A percentile compares a stretch with the other conserved stretches of the same genome.
phyloP scores from a whole-genome alignment of 1,284 basidiomycete species.

The Leccinum subrobustum region DNA sequence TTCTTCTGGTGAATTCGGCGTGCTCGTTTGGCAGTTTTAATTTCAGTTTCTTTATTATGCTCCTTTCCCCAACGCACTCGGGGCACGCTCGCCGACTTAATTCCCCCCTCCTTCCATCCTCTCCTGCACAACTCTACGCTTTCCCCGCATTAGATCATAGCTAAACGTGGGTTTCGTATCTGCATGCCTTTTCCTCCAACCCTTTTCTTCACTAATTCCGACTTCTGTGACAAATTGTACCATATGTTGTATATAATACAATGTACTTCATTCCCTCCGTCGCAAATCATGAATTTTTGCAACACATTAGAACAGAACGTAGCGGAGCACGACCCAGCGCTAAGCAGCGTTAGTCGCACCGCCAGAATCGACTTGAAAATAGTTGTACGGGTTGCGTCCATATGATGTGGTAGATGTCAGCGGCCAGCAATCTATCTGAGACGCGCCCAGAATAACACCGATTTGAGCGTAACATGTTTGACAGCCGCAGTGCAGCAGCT shows the following conservation, averaged over 20 bases:
- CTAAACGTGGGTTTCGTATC: background rate
- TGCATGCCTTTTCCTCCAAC: background rate
- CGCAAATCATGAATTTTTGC: background rate
- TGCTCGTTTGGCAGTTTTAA: background rate
- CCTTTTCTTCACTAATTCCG: background rate
- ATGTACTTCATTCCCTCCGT: background rate
- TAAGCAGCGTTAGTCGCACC: background rate
- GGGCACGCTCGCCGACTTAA: background rate
- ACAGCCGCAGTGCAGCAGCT: background rate
- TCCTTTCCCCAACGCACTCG: background rate
- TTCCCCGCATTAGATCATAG: background rate
- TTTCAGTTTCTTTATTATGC: background rate
- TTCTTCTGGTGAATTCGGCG: background rate
- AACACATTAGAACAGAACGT: background rate
- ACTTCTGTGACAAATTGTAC: background rate
- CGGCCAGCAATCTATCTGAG: conserved; percentile 1
- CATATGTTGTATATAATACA: background rate
- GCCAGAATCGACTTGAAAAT: background rate
- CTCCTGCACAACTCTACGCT: background rate
- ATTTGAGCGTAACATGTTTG: background rate
- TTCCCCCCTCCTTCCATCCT: background rate
- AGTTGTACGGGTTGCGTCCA: background rate
- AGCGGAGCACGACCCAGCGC: background rate
- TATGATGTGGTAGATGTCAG: background rate
- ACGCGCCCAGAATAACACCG: background rate